Percentiles rank a stretch among this genome's conserved stretches.
These are phyloP conservation scores for Trichopus zeylanicus DNA, from an alignment of 116 monocot species.

Conservation along the genomic window DNA sequence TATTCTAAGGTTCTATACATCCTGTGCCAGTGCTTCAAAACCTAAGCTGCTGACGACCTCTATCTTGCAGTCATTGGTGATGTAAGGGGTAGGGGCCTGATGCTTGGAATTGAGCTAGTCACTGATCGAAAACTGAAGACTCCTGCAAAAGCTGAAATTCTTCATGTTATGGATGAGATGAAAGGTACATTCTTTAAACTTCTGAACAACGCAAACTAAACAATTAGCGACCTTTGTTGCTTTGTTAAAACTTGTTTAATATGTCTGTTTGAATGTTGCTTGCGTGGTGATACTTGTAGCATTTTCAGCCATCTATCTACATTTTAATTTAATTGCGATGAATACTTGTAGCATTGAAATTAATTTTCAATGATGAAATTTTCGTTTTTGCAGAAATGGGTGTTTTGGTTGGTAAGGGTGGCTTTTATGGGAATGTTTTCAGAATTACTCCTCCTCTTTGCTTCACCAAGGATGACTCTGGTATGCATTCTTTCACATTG, in stretches of 20 bases:
- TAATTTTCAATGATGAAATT: too few relatives aligned
- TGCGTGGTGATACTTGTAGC: too few relatives aligned
- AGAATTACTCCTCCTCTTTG: constrained; percentile 92
- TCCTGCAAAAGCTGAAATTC: constrained; percentile 50
- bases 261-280: too few relatives aligned
- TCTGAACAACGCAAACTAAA: too few relatives aligned
- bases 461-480: constrained; percentile 87
- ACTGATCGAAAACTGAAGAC: constrained; percentile 44
- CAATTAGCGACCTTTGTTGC: too few relatives aligned
- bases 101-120: constrained; percentile 75
- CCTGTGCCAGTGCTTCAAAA: neutral
- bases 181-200: constrained; percentile 25
- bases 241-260: too few relatives aligned
- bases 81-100: constrained; percentile 62
- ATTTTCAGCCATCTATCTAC: too few relatives aligned
- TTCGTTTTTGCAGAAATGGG: constrained; percentile 58
- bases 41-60: neutral
- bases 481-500: constrained; percentile 9
- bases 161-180: constrained; percentile 48
- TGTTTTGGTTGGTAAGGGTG: constrained; percentile 87
- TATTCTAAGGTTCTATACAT: too few relatives aligned
- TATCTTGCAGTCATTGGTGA: constrained; percentile 52
- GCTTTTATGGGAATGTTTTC: constrained; percentile 80
- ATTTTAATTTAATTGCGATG: too few relatives aligned
- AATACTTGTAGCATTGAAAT: too few relatives aligned